These are phyloP conservation scores for Moricandia arvensis DNA, from an alignment of 345 rosid species.

Conservation along the genomic window DNA sequence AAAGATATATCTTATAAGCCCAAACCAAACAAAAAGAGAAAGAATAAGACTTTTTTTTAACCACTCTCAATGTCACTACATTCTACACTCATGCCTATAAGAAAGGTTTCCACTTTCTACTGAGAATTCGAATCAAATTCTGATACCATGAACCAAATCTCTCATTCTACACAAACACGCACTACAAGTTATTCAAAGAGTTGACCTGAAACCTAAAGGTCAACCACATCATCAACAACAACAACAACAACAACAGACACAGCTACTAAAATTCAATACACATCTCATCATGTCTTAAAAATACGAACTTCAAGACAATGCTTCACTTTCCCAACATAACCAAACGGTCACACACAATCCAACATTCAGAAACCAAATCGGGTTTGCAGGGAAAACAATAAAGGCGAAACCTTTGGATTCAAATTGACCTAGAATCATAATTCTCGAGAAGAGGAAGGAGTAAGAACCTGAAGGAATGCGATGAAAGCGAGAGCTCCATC, in stretches of 20 bases:
- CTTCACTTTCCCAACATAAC: slow-evolving; percentile 5
- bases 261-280: background rate
- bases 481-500: slow-evolving; percentile 37
- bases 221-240: slow-evolving; percentile 18
- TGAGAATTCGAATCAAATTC: too few relatives aligned
- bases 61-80: slow-evolving; percentile 4
- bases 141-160: slow-evolving; percentile 20
- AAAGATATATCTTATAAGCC: slow-evolving; percentile 26
- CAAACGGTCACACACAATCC: background rate
- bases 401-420: background rate
- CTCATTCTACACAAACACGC: slow-evolving; percentile 17
- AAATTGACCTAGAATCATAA: background rate
- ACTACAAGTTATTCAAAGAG: background rate
- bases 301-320: slow-evolving; percentile 12
- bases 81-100: slow-evolving; percentile 4
- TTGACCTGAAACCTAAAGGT: slow-evolving; percentile 35
- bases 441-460: too few relatives aligned
- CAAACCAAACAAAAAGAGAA: slow-evolving; percentile 3
- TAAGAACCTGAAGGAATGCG: slow-evolving; percentile 36
- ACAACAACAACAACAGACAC: background rate
- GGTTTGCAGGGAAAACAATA: background rate
- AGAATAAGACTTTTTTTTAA: slow-evolving; percentile 21
- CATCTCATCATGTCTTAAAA: background rate
- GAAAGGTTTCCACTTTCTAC: slow-evolving; percentile 24
- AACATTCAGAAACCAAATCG: slow-evolving; percentile 12